A percentile compares a stretch with the other conserved stretches of the same genome.
Evolutionary conservation across 495 filamentous ascomycete species (phyloP).

Genomic region (Neurospora africana): DNA sequence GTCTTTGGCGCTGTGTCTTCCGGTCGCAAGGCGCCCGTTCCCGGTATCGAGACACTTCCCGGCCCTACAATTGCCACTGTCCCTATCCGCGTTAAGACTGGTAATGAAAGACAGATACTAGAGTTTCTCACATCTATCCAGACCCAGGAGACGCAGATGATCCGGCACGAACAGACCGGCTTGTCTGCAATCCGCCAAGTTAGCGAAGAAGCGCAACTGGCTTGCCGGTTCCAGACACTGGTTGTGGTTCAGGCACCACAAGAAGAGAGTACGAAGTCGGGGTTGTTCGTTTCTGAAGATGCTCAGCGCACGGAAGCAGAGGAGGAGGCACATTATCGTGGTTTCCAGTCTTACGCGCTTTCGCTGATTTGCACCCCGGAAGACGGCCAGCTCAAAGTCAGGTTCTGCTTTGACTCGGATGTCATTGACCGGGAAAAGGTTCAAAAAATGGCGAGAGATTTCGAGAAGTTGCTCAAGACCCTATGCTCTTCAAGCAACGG

Average conservation of each 20-base stretch:
- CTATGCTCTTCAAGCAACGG: constrained; percentile 4
- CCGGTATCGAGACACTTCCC: constrained; percentile 34
- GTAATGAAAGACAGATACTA: constrained; percentile 15
- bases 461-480: constrained; percentile 7
- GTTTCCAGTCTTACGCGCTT: neutral
- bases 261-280: neutral
- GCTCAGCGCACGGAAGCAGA: neutral
- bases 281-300: neutral
- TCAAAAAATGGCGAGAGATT: constrained; percentile 15
- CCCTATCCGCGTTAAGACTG: constrained; percentile 39
- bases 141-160: constrained; percentile 32
- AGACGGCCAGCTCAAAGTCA: fast-evolving
- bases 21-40: constrained; percentile 36
- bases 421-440: constrained; percentile 14
- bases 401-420: constrained; percentile 16
- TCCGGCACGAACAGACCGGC: constrained; percentile 49
- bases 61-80: constrained; percentile 50
- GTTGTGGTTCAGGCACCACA: neutral
- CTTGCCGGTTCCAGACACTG: constrained; percentile 51
- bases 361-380: neutral
- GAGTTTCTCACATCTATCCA: constrained; percentile 37
- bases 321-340: neutral
- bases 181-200: constrained; percentile 50
- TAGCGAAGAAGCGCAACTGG: constrained; percentile 38
- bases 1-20: constrained; percentile 46